Percentiles rank a stretch among this genome's conserved stretches.
Evolutionary conservation across 768 basidiomycete genomes (phyloP).

Genomic region (Auricularia sp.): DNA sequence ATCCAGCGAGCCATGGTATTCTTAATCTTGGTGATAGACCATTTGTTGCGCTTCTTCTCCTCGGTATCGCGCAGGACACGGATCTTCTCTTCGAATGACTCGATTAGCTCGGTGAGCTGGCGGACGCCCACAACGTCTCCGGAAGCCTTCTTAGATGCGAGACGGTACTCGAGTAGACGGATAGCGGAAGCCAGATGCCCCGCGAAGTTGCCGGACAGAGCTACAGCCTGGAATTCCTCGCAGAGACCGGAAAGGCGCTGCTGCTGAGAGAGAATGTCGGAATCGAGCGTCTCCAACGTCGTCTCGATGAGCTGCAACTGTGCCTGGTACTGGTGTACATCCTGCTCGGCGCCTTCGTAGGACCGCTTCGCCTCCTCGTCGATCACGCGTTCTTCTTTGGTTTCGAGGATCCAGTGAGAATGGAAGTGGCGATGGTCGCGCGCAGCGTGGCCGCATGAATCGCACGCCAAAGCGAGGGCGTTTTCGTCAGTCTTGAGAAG

Average conservation of each 20-base stretch:
- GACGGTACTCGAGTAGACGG: neutral
- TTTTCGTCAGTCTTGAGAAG: neutral
- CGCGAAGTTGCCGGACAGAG: neutral
- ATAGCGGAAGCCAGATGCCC: neutral
- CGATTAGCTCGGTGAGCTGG: neutral
- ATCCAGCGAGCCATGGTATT: too few relatives aligned
- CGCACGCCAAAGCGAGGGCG: constrained; percentile 2
- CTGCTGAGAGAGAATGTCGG: neutral
- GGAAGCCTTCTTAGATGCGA: neutral
- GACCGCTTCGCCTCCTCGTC: constrained; percentile 13
- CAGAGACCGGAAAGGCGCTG: neutral
- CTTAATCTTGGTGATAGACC: too few relatives aligned
- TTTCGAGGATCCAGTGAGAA: constrained; percentile 9
- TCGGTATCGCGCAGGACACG: neutral
- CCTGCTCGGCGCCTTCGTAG: constrained; percentile 6
- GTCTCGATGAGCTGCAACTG: neutral
- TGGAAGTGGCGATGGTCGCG: constrained; percentile 13
- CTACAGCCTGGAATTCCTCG: neutral
- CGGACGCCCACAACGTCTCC: neutral
- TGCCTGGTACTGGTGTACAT: neutral
- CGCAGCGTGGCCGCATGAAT: constrained; percentile 11
- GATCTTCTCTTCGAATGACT: neutral
- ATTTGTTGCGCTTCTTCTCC: neutral
- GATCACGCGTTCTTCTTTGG: constrained; percentile 4
- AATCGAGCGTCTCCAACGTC: neutral